Evolutionary conservation across 768 basidiomycete genomes (phyloP).

Genomic region (Arthromyces matolae): DNA sequence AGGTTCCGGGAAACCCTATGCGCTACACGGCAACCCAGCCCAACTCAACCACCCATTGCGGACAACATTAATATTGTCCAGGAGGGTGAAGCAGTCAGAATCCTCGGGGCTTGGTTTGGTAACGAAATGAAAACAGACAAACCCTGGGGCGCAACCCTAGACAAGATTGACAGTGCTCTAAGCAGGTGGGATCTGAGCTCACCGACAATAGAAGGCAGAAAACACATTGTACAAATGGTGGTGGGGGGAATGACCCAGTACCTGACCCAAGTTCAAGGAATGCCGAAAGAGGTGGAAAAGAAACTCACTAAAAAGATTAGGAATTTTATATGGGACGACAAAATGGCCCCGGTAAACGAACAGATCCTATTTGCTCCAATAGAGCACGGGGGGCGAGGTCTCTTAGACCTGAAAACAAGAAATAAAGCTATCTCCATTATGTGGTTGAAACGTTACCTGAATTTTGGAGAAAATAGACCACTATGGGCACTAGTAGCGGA

Average conservation of each 20-base stretch:
- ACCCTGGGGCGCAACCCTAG: conserved; percentile 24
- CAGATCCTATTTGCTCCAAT: conserved; percentile 15
- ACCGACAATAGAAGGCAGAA: conserved; percentile 26
- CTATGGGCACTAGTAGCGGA: conserved; percentile 29
- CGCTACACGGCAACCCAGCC: no score
- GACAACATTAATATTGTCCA: conserved; percentile 20
- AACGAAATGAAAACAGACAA: conserved; percentile 18
- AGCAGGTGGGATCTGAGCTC: conserved; percentile 21
- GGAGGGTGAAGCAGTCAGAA: conserved; percentile 26
- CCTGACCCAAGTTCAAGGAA: conserved; percentile 31
- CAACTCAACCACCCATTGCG: no score
- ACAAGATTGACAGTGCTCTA: conserved; percentile 22
- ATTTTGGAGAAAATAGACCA: conserved; percentile 13
- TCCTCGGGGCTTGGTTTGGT: conserved; percentile 31
- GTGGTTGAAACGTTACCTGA: conserved; percentile 23
- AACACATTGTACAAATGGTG: conserved; percentile 21
- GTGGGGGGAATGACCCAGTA: conserved; percentile 32
- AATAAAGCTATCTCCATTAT: conserved; percentile 25
- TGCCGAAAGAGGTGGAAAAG: conserved; percentile 26
- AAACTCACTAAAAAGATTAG: conserved; percentile 11
- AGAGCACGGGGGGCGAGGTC: conserved; percentile 19
- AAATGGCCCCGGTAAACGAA: conserved; percentile 16
- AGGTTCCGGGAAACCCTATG: conserved; percentile 12
- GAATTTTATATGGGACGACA: not conserved
- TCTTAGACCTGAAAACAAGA: conserved; percentile 23